These are phyloP conservation scores for Gaillardinia entomophila DNA, from an alignment of 805 yeast genomes.

Conservation along the genomic window DNA sequence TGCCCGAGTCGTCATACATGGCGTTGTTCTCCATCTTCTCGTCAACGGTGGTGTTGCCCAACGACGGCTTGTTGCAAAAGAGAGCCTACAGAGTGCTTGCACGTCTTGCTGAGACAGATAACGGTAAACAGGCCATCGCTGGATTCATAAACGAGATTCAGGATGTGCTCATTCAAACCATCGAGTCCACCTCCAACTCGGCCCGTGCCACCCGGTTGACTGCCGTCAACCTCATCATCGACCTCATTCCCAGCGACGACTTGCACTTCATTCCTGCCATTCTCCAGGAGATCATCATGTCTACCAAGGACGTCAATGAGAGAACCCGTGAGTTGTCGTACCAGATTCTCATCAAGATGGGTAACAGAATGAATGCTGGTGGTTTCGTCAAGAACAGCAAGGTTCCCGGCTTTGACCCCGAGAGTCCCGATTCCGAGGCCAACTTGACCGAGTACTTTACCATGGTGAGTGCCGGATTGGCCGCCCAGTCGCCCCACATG, in stretches of 20 bases:
- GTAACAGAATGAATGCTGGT: constrained; percentile 63
- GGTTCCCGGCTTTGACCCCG: constrained; percentile 62
- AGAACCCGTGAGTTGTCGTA: constrained; percentile 82
- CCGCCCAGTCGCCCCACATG: constrained; percentile 92
- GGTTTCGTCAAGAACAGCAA: constrained; percentile 61
- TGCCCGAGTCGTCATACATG: constrained; percentile 64
- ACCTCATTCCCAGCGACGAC: constrained; percentile 56
- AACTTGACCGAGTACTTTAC: constrained; percentile 79
- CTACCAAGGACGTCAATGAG: constrained; percentile 90
- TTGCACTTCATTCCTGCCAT: constrained; percentile 75
- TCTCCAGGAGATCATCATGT: constrained; percentile 81
- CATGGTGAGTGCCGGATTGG: constrained; percentile 93
- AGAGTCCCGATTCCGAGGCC: constrained; percentile 61
- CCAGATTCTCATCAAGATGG: constrained; percentile 72
- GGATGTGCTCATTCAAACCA: constrained; percentile 50
- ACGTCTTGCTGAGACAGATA: constrained; percentile 62
- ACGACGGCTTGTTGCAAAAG: constrained; percentile 73
- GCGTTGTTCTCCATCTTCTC: constrained; percentile 77
- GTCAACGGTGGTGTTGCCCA: constrained; percentile 47
- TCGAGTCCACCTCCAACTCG: constrained; percentile 56
- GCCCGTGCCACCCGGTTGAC: constrained; percentile 77
- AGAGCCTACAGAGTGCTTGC: constrained; percentile 79
- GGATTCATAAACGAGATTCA: constrained; percentile 55
- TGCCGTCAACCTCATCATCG: constrained; percentile 58
- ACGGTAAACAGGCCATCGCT: constrained; percentile 51